Percentiles rank a stretch among this genome's conserved stretches.
Evolutionary conservation across 2,329 filamentous ascomycete species (phyloP).

Genomic region (Penicillium corylophilum): DNA sequence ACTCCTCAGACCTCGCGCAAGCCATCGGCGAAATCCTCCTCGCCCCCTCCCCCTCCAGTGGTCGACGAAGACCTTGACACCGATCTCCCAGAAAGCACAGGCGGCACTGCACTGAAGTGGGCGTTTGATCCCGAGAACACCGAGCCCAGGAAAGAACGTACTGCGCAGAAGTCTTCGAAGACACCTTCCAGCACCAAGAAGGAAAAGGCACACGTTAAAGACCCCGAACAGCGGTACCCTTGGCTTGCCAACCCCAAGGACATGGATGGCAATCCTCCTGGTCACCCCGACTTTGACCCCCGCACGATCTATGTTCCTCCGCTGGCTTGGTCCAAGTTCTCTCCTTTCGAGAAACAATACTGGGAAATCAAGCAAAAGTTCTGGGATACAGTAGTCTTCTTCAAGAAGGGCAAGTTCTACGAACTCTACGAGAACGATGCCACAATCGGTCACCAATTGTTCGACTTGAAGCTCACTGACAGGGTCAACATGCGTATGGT

Average conservation of each 20-base stretch:
- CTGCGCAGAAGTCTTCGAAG: constrained; percentile 37
- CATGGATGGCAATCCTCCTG: constrained; percentile 74
- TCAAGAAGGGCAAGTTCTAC: constrained; percentile 99
- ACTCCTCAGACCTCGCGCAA: constrained; percentile 47
- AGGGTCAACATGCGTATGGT: constrained; percentile 99
- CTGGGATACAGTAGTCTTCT: constrained; percentile 97
- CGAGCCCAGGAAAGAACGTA: constrained; percentile 51
- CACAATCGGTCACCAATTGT: constrained; percentile 91
- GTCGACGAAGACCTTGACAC: constrained; percentile 56
- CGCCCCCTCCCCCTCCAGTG: constrained; percentile 51
- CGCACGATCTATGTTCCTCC: constrained; percentile 89
- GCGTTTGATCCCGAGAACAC: constrained; percentile 64
- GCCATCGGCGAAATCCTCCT: constrained; percentile 33
- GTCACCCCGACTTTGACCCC: constrained; percentile 86
- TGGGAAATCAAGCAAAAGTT: constrained; percentile 99
- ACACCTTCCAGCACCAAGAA: constrained; percentile 42
- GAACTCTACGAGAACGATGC: constrained; percentile 98
- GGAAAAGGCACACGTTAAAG: constrained; percentile 72
- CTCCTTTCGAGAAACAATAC: constrained; percentile 95
- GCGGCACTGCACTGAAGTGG: constrained; percentile 82
- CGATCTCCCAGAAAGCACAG: constrained; percentile 53
- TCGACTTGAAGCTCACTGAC: constrained; percentile 96
- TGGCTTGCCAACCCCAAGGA: constrained; percentile 88
- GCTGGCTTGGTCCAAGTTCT: constrained; percentile 75
- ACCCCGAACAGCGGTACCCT: constrained; percentile 81